Evolutionary conservation across 352 stramenopile genomes (phyloP).

Genomic region (Stramenopiles sp.): DNA sequence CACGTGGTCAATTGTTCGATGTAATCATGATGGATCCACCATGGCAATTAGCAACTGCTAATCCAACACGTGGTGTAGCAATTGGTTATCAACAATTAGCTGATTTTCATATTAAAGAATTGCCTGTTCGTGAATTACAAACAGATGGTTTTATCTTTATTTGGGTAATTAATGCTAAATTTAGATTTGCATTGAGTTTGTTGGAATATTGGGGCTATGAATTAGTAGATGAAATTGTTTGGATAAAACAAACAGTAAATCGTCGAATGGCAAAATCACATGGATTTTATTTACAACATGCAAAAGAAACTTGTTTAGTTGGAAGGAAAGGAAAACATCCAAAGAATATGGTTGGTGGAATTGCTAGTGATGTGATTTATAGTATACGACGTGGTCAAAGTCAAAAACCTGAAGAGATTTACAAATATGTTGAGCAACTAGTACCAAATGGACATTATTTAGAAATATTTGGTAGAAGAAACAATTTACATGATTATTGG

Average conservation of each 20-base stretch:
- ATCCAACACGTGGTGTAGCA: constrained; percentile 24
- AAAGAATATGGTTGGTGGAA: constrained; percentile 15
- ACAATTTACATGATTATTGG: constrained; percentile 24
- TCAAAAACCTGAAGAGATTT: constrained; percentile 25
- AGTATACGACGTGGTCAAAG: constrained; percentile 21
- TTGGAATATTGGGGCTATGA: constrained; percentile 24
- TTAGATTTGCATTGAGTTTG: constrained; percentile 22
- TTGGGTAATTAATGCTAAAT: constrained; percentile 30
- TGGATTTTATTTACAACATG: constrained; percentile 25
- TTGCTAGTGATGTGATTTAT: constrained; percentile 25
- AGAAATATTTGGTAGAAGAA: constrained; percentile 23
- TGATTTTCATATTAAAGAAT: constrained; percentile 17
- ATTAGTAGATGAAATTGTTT: constrained; percentile 24
- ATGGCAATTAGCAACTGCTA: constrained; percentile 25
- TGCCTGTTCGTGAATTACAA: constrained; percentile 20
- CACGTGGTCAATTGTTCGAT: constrained; percentile 18
- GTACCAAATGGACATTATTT: constrained; percentile 23
- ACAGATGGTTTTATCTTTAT: constrained; percentile 23
- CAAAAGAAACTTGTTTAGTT: constrained; percentile 25
- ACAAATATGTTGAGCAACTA: constrained; percentile 23
- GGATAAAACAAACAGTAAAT: constrained; percentile 25
- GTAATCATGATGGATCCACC: constrained; percentile 27
- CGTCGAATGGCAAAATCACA: constrained; percentile 24
- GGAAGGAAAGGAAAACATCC: constrained; percentile 21
- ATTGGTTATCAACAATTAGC: constrained; percentile 24